Base-by-base conservation (phyloP, 2,329 filamentous ascomycete genomes). In the Verticillium tricorpus region DNA sequence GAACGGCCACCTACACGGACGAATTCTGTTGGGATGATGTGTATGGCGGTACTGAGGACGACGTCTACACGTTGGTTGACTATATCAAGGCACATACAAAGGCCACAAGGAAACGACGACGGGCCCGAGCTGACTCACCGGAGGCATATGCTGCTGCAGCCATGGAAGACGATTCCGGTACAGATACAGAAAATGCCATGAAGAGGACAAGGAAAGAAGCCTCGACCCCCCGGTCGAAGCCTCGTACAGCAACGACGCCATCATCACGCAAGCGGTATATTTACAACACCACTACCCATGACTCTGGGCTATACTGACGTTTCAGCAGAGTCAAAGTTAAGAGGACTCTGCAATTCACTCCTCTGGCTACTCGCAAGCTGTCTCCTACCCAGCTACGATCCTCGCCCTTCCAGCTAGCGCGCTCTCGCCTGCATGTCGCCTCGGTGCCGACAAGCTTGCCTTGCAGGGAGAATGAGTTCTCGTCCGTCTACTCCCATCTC, bases 301-400 rank as follows among this genome's bases (percentile, higher is more conserved):
- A 3, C 3, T 6, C 11, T 9, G 3, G 8, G 3, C 19, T 11
- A 9, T 45, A 52, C 19, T 52, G 19, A 22, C 11, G 11, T 1
- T 17, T 7, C 19, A 3, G 62, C 60, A 81, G 82, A 64, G 87
- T 92, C 45, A 77, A 91, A 45, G 79, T 94, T 52, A 96, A 96
- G 73, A 97, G 93, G 70, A 90, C 92, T 5, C 85, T 99, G 39
- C 93, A 97, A 71, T 98, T 98, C 70, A 99, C 95, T 0, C 95
- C 95, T 0, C 79, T 99, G n/a, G 93, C 92, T 7, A 97, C 92
- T 15, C 89, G 95, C 45, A 84, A 90, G 22, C 83, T 99, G 3
- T 92, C 92, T 1, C 90, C 91, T 5, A 84, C 84, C 37, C 86
- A 90, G 67, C 83, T 90, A 61, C 85, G 92, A 54, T 87, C 89